These are phyloP conservation scores for Lagenidium sp. DNA, from an alignment of 352 stramenopile genomes.

Conservation along the genomic window DNA sequence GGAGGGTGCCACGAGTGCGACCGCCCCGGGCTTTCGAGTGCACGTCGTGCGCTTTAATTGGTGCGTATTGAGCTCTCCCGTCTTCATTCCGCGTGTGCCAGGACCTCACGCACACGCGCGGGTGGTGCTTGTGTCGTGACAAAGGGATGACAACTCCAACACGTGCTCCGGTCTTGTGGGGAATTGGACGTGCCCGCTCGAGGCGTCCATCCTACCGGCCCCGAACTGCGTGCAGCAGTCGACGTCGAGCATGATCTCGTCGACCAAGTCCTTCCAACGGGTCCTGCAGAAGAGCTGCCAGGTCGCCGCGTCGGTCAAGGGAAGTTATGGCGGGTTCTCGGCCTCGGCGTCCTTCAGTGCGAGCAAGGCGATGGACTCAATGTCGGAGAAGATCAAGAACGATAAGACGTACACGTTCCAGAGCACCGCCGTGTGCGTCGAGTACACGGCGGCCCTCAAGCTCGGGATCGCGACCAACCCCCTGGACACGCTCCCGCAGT, in stretches of 20 bases:
- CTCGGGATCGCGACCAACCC: slow-evolving; percentile 7
- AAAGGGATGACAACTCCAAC: slow-evolving; percentile 5
- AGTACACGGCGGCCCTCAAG: slow-evolving; percentile 13
- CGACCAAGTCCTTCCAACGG: slow-evolving; percentile 18
- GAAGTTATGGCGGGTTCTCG: slow-evolving; percentile 15
- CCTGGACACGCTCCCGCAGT: slow-evolving; percentile 11
- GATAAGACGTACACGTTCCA: slow-evolving; percentile 11
- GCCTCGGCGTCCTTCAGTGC: slow-evolving; percentile 16
- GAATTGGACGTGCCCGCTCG: slow-evolving; percentile 16
- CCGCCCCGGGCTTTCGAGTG: neutral
- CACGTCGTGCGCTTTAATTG: no score
- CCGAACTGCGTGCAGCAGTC: slow-evolving; percentile 21
- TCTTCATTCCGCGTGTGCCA: neutral
- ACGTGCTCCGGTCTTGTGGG: slow-evolving; percentile 14
- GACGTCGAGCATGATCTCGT: slow-evolving; percentile 16
- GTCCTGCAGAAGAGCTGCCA: slow-evolving; percentile 16
- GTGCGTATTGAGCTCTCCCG: neutral
- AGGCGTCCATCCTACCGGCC: slow-evolving; percentile 15
- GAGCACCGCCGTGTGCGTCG: slow-evolving; percentile 15
- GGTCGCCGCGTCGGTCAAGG: slow-evolving; percentile 13
- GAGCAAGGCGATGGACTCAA: slow-evolving; percentile 14
- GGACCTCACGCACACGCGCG: neutral
- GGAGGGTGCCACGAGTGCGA: neutral
- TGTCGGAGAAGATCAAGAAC: slow-evolving; percentile 17
- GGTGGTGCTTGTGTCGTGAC: neutral